phyloP scores from a whole-genome alignment of 495 filamentous ascomycete species.

The Neohortaea acidophila region DNA sequence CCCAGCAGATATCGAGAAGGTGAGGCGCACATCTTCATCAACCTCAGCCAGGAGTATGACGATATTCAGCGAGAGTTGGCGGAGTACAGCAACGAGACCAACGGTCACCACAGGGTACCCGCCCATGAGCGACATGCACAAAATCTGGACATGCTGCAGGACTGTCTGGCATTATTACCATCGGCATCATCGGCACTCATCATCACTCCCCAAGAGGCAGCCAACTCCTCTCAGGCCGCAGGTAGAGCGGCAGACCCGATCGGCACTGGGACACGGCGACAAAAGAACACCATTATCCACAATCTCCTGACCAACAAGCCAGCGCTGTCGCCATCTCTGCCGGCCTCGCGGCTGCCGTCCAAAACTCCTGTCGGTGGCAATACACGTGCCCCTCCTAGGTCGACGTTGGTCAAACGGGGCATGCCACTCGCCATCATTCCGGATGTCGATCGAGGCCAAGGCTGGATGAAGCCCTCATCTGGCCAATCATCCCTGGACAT shows the following conservation, averaged over 20 bases:
- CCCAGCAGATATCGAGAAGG: constrained; percentile 52
- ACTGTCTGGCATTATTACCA: constrained; percentile 62
- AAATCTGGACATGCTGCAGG: constrained; percentile 56
- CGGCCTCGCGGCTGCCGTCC: constrained; percentile 41
- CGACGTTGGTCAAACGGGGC: constrained; percentile 79
- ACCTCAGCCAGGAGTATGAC: constrained; percentile 78
- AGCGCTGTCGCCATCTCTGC: constrained; percentile 76
- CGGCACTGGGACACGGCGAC: constrained; percentile 55
- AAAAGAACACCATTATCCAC: constrained; percentile 86
- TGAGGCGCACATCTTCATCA: constrained; percentile 77
- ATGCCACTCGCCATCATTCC: constrained; percentile 78
- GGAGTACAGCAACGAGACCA: constrained; percentile 2
- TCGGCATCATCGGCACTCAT: constrained; percentile 72
- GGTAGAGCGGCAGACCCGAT: constrained; percentile 32
- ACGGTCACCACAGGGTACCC: neutral
- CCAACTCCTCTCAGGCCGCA: constrained; percentile 39
- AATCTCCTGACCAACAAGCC: constrained; percentile 95
- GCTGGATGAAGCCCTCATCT: constrained; percentile 51
- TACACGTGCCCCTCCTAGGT: constrained; percentile 30
- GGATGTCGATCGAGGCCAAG: constrained; percentile 34
- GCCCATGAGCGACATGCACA: constrained; percentile 27
- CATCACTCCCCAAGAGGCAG: constrained; percentile 70
- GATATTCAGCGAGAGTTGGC: constrained; percentile 47
- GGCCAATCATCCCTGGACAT: constrained; percentile 37
- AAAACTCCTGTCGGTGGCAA: constrained; percentile 6